phyloP scores from a whole-genome alignment of 2,329 filamentous ascomycete genomes.

The Penicillium sp. region DNA sequence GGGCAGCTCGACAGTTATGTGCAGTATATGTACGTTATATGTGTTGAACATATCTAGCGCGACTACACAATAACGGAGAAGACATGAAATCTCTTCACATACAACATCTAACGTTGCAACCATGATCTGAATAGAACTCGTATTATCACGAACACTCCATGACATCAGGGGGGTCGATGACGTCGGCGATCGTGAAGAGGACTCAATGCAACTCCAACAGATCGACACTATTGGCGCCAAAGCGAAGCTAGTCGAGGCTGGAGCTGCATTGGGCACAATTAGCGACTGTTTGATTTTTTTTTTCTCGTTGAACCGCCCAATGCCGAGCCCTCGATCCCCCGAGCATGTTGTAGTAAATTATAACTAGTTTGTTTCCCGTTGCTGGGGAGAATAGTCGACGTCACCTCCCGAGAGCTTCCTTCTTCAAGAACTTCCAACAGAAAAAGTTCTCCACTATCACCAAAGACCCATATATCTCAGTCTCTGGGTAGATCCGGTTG shows the following conservation, averaged over 20 bases:
- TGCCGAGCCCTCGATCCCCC: background rate
- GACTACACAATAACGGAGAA: no score
- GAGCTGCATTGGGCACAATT: background rate
- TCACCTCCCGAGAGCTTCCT: slow-evolving; percentile 12
- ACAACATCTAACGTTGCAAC: background rate
- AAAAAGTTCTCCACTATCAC: slow-evolving; percentile 1
- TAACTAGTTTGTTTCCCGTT: background rate
- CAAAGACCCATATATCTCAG: background rate
- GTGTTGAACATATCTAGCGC: no score
- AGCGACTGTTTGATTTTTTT: background rate
- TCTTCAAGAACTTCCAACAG: slow-evolving; percentile 1
- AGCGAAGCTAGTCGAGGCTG: background rate
- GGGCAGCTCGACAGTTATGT: no score
- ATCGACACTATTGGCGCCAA: slow-evolving; percentile 14
- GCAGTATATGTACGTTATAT: no score
- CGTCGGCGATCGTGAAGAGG: slow-evolving; percentile 24
- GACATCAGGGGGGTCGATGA: slow-evolving; percentile 26
- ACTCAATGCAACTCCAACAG: slow-evolving; percentile 7
- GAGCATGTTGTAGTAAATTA: background rate
- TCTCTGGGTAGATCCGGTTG: slow-evolving; percentile 20
- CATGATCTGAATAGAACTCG: background rate
- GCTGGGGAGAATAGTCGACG: slow-evolving; percentile 9
- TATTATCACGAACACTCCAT: slow-evolving; percentile 12
- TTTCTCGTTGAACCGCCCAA: background rate
- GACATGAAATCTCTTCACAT: background rate